Base-by-base conservation (phyloP, 2,329 filamentous ascomycete species). In the Dothidotthia symphoricarpi region DNA sequence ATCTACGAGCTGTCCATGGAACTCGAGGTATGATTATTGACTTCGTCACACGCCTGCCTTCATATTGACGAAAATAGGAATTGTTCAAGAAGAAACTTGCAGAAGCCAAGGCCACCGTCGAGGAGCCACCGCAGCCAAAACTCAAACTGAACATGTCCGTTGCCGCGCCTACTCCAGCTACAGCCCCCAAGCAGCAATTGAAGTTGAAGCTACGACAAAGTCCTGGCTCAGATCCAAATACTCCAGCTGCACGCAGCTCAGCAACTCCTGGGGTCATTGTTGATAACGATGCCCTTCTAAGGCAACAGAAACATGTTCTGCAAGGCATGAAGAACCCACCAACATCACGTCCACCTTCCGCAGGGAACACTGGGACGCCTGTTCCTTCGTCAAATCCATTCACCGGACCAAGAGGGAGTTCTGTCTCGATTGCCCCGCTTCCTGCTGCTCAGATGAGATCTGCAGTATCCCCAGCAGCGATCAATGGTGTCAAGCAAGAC, bases 1-100 rank as follows among this genome's bases (percentile, higher is more conserved):
- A 90, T 95, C 34, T 88, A 83, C 48, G 74, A 79, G 15, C 73
- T 93, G 44, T 88, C 88, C 1, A 79, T 82, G 32, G 82, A 93
- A 43, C 78, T 96, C 6, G 83, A 94, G 79, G 87, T 88, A 70
- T 35, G 67, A 53, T 16, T 9, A 8, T 24, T 13, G 3, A 16
- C 11, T 24, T 15, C 14, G 3, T 19, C n/a, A 2, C 15, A 15
- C 8, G 11, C 3, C 15, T 7, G 22, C 15, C 1, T n/a, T 9
- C 8, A 19, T 34, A 36, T 46, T 63, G 14, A 61, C 39, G 54
- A 24, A n/a, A 24, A 5, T 48, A 91, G 85, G 73, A 79, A 62
- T 76, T 81, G 55, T 90, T 94, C 60, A 73, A 80, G 34, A 73
- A 77, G 27, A 74, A 86, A 37, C 66, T 95, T 24, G 80, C 78